These are phyloP conservation scores for Aspergillus hortae DNA, from an alignment of 2,329 filamentous ascomycete genomes.

Conservation along the genomic window DNA sequence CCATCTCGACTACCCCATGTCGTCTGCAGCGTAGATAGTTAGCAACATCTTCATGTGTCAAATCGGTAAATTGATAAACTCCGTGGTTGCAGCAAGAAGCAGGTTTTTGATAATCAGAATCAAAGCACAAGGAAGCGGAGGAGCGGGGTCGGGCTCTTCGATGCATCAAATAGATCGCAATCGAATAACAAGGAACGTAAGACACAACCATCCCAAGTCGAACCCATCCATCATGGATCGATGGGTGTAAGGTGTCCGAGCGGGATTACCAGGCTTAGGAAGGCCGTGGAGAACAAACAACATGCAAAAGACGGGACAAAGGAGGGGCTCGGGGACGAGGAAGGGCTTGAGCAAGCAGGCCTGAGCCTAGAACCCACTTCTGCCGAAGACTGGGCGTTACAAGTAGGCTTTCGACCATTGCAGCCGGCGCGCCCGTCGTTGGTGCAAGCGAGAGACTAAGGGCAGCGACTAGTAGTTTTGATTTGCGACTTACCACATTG, in stretches of 20 bases:
- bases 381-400: background rate
- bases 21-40: conserved; percentile 56
- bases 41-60: background rate
- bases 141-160: no score
- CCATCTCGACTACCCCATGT: conserved; percentile 94
- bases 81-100: no score
- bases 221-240: background rate
- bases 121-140: no score
- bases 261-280: background rate
- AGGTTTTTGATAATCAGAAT: no score
- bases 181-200: background rate
- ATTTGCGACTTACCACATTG: conserved; percentile 64
- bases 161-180: background rate
- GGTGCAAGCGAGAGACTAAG: conserved; percentile 4
- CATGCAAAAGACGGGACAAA: background rate
- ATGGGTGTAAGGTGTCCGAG: background rate
- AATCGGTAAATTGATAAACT: background rate
- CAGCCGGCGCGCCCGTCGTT: conserved; percentile 1
- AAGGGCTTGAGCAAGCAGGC: background rate
- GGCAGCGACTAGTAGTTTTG: background rate
- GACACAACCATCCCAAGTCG: background rate
- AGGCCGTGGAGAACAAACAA: background rate
- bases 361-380: conserved; percentile 5
- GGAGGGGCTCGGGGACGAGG: background rate
- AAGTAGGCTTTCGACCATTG: conserved; percentile 4